Conservation (phyloP, 164 flowering plant species). For the Liriodendron chinense region DNA sequence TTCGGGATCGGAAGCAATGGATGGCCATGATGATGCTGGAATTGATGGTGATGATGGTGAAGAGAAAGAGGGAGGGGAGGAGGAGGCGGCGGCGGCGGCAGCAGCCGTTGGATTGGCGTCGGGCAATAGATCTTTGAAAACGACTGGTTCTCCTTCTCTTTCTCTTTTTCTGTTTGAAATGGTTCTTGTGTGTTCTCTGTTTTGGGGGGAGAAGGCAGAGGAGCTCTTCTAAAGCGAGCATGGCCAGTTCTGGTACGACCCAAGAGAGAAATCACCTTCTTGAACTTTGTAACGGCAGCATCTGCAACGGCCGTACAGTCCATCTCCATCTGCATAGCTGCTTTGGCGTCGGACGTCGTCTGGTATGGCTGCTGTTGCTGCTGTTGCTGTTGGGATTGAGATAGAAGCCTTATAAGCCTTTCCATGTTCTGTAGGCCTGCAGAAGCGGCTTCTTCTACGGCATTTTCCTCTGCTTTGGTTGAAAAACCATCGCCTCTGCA, state of each 20-base stretch:
- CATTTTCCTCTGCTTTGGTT: slow-evolving; percentile 39
- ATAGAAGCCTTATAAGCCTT: slow-evolving; percentile 56
- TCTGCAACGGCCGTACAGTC: slow-evolving; percentile 65
- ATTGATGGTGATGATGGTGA: slow-evolving; percentile 9
- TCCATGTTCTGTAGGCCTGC: slow-evolving; percentile 74
- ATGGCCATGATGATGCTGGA: not conserved
- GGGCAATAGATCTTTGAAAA: slow-evolving; percentile 21
- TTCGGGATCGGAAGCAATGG: slow-evolving; percentile 1
- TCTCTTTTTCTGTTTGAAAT: not conserved
- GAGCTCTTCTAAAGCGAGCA: slow-evolving; percentile 86
- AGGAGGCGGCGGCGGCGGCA: slow-evolving; percentile 61
- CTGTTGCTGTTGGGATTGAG: slow-evolving; percentile 31
- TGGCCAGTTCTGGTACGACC: slow-evolving; percentile 84
- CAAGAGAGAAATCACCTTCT: slow-evolving; percentile 71
- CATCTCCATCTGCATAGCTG: slow-evolving; percentile 26
- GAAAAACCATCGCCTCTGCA: slow-evolving; percentile 23
- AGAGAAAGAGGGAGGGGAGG: slow-evolving; percentile 32
- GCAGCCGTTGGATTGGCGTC: slow-evolving; percentile 64
- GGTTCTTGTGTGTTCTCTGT: not conserved
- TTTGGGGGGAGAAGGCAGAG: slow-evolving; percentile 15
- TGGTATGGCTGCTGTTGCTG: slow-evolving; percentile 4
- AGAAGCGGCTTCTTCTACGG: slow-evolving; percentile 78
- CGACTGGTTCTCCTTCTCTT: not conserved
- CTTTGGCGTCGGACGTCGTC: slow-evolving; percentile 6
- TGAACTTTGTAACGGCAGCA: slow-evolving; percentile 76